Conservation (phyloP, 2,329 filamentous ascomycete genomes). For the Scedosporium aurantiacum region DNA sequence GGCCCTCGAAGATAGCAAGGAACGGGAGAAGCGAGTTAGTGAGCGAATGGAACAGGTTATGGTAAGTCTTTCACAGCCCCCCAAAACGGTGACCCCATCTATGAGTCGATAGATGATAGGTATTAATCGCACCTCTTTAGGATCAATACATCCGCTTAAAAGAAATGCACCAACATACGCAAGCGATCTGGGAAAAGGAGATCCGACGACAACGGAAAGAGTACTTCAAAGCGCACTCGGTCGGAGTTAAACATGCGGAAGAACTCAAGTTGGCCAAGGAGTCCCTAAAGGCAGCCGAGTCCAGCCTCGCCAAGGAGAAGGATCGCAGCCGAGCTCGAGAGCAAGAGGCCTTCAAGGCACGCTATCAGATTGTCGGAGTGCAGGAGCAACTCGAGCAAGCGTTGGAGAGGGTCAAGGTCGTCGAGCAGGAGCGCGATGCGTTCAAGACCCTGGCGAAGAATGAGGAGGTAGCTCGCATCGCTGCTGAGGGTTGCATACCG, state of each 20-base stretch:
- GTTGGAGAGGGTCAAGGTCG: slow-evolving; percentile 49
- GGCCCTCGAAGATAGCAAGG: slow-evolving; percentile 53
- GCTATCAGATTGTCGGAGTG: slow-evolving; percentile 52
- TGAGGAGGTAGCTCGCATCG: slow-evolving; percentile 62
- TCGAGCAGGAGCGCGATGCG: slow-evolving; percentile 65
- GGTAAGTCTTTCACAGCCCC: slow-evolving; percentile 33
- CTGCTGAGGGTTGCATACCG: slow-evolving; percentile 59
- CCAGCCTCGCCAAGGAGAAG: slow-evolving; percentile 52
- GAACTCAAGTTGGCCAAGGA: slow-evolving; percentile 54
- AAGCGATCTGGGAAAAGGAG: slow-evolving; percentile 63
- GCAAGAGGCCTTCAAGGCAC: slow-evolving; percentile 57
- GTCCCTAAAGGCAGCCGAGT: slow-evolving; percentile 43
- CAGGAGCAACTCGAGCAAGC: slow-evolving; percentile 58
- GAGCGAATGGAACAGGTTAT: slow-evolving; percentile 59
- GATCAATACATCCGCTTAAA: slow-evolving; percentile 61
- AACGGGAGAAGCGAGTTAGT: slow-evolving; percentile 53
- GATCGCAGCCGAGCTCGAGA: slow-evolving; percentile 50
- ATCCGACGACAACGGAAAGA: slow-evolving; percentile 60
- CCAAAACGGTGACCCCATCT: not conserved
- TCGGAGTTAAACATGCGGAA: slow-evolving; percentile 60
- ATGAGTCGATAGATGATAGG: not conserved
- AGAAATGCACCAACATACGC: slow-evolving; percentile 55
- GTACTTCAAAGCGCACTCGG: slow-evolving; percentile 62
- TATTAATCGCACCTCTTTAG: slow-evolving; percentile 25
- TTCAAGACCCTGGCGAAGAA: slow-evolving; percentile 62